Percentiles rank a stretch among this genome's conserved stretches.
These are phyloP conservation scores for Stylonectria norvegica DNA, from an alignment of 2,329 filamentous ascomycete species.

Conservation along the genomic window DNA sequence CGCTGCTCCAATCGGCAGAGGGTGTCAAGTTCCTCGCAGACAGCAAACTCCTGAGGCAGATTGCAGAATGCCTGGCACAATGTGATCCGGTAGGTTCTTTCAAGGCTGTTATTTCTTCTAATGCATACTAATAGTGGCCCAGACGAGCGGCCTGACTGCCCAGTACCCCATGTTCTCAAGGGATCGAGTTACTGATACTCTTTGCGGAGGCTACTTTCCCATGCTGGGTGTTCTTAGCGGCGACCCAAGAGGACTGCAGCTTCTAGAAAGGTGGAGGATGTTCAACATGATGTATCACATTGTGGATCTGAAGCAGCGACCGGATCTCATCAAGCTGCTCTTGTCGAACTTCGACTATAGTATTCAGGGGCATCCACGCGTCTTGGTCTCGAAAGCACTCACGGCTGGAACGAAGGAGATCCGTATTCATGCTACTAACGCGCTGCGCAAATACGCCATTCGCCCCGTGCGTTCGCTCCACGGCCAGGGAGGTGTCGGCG, in stretches of 20 bases:
- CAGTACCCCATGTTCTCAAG: conserved; percentile 84
- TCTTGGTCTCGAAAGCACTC: conserved; percentile 89
- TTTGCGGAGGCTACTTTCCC: conserved; percentile 90
- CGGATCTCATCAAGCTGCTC: conserved; percentile 85
- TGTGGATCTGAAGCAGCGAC: conserved; percentile 82
- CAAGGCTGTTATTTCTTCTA: neutral
- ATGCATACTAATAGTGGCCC: conserved; percentile 14
- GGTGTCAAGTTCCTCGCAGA: conserved; percentile 82
- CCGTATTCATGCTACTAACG: conserved; percentile 82
- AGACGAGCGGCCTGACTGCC: conserved; percentile 72
- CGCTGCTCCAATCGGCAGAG: conserved; percentile 79
- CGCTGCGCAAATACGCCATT: conserved; percentile 81
- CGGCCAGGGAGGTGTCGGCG: conserved; percentile 44
- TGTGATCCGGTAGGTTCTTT: conserved; percentile 70
- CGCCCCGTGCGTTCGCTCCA: conserved; percentile 38
- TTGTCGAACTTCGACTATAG: conserved; percentile 91
- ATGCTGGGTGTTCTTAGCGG: conserved; percentile 85
- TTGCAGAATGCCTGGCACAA: conserved; percentile 93
- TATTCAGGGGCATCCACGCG: conserved; percentile 80
- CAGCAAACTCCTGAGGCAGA: conserved; percentile 88
- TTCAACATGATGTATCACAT: conserved; percentile 99
- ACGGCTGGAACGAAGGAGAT: conserved; percentile 90
- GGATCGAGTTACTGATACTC: conserved; percentile 77
- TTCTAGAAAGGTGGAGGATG: conserved; percentile 95
- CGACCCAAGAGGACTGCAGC: conserved; percentile 76